These are phyloP conservation scores for Chenopodium album DNA, from an alignment of 148 eudicot genomes.

Conservation along the genomic window DNA sequence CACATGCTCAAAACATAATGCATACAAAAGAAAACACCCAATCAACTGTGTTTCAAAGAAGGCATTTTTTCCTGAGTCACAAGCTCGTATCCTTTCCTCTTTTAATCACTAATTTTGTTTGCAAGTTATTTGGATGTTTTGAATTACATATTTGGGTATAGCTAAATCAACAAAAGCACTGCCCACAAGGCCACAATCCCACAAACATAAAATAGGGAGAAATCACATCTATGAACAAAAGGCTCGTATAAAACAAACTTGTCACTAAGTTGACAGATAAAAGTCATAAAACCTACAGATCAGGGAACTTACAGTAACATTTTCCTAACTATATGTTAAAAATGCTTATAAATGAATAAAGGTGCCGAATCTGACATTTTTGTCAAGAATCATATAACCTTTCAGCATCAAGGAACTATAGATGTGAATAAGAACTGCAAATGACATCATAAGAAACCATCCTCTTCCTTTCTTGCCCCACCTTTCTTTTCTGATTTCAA, in stretches of 20 bases:
- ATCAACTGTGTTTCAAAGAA: not conserved
- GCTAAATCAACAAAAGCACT: conserved; percentile 1
- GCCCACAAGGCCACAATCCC: not conserved
- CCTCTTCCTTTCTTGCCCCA: conserved; percentile 1
- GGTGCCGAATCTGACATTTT: not conserved
- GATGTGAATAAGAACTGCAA: conserved; percentile 13
- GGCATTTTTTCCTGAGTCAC: not conserved
- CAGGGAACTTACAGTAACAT: not conserved
- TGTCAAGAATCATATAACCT: conserved; percentile 10
- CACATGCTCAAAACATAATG: not conserved
- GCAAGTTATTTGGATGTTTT: not conserved
- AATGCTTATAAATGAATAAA: not conserved
- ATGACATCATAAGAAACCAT: conserved; percentile 9
- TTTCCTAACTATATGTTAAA: not conserved
- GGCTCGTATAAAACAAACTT: not conserved
- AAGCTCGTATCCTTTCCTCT: not conserved
- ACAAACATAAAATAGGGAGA: not conserved
- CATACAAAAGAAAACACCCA: not conserved
- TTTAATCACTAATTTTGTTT: not conserved
- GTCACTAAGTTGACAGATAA: not conserved
- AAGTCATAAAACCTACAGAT: not conserved
- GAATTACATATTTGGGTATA: not conserved
- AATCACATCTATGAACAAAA: conserved; percentile 1
- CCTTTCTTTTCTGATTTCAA: conserved; percentile 1
- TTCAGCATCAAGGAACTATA: conserved; percentile 3